A percentile compares a stretch with the other conserved stretches of the same genome.
phyloP scores from a whole-genome alignment of 176 grass and related monocot species.

The Thinopyrum elongatum region DNA sequence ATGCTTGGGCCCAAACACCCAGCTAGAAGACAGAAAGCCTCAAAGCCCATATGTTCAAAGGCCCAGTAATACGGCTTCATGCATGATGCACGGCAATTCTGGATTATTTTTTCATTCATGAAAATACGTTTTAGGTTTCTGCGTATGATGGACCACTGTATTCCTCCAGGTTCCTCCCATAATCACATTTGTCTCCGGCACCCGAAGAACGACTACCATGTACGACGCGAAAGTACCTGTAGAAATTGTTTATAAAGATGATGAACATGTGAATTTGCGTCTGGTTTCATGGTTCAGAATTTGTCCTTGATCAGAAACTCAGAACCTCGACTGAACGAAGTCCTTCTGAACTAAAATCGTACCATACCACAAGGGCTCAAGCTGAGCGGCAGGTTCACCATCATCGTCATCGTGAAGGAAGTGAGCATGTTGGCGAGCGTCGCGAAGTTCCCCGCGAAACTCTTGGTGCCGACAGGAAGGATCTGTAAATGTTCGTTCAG shows the following conservation, averaged over 20 bases:
- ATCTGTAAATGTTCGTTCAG: conserved; percentile 33
- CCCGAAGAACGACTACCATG: conserved; percentile 64
- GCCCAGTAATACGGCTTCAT: no score
- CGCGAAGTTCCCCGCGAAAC: conserved; percentile 24
- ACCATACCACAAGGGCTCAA: conserved; percentile 84
- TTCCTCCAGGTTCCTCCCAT: conserved; percentile 92
- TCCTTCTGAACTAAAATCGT: no score
- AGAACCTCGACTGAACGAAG: no score
- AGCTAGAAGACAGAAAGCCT: no score
- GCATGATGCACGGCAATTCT: no score
- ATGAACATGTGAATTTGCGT: not conserved
- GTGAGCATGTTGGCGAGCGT: conserved; percentile 75
- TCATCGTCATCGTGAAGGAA: conserved; percentile 74
- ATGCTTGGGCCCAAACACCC: no score
- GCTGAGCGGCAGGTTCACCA: conserved; percentile 66
- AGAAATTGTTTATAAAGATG: conserved; percentile 2
- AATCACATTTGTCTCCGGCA: conserved; percentile 60
- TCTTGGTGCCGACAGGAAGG: conserved; percentile 73
- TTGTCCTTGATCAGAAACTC: not conserved
- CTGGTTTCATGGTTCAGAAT: not conserved
- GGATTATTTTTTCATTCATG: no score
- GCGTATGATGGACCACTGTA: conserved; percentile 48
- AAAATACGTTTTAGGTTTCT: no score
- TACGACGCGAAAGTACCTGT: conserved; percentile 68
- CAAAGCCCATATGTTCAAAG: no score